Conservation (phyloP, 805 yeast species). For the Kluyveromyces aestuarii region DNA sequence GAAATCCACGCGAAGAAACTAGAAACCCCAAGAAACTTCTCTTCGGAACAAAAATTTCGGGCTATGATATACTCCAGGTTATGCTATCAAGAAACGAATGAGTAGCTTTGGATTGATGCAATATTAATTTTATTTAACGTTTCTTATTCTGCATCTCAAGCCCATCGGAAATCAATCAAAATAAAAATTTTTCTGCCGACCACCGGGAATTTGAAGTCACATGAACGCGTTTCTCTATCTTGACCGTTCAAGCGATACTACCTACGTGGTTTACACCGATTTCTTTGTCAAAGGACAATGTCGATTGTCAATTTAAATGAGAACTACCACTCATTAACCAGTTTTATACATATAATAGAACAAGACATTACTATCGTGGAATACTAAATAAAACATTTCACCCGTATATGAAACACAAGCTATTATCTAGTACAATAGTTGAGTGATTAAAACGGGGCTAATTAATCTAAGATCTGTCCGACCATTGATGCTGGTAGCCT, state of each 20-base stretch:
- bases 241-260: background rate
- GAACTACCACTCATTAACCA: background rate
- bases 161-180: background rate
- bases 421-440: constrained; percentile 28
- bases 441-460: constrained; percentile 34
- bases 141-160: background rate
- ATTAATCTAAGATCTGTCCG: constrained; percentile 22
- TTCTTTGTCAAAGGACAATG: too few relatives aligned
- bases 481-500: background rate
- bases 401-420: constrained; percentile 34
- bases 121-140: too few relatives aligned
- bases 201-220: background rate
- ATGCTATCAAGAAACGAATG: background rate
- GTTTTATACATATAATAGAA: background rate
- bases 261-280: too few relatives aligned
- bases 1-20: background rate
- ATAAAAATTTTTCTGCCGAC: background rate
- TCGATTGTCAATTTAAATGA: too few relatives aligned
- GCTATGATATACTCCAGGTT: background rate
- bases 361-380: background rate
- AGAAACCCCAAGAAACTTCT: background rate
- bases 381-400: constrained; percentile 13
- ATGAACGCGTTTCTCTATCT: background rate
- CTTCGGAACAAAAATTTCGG: background rate
- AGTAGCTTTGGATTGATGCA: background rate